Evolutionary conservation across 1,284 basidiomycete species (phyloP), one percentile per base, ranked within the genome.

Genomic region (Trametes versicolor): DNA sequence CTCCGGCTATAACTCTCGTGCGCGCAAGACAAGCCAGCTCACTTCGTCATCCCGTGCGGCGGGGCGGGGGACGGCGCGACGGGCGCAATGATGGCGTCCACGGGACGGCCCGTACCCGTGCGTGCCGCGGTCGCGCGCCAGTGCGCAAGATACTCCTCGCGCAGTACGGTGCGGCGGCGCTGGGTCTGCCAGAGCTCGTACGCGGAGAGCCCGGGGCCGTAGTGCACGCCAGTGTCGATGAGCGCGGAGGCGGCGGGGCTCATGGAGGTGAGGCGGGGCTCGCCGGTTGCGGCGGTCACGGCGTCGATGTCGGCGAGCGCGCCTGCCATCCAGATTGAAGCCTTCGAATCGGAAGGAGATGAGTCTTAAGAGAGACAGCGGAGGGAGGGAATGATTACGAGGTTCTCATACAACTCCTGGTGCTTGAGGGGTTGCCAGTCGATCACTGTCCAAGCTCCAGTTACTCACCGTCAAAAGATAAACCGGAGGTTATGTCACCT

Each of bases 31-130:
- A 15, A 51, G 55, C 8, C 8, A 29, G 5, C 82, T 65, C 49
- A 87, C 86, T 65, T 79, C 59, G 81, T 81, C 58, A 76, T 74
- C 13, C 87, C 87, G 70, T 89, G 89, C 23, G 85, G 87, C 6
- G 80, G 71, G 15, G 86, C 85, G 3, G 81, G 75, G 67, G 77
- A 84, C 2, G 87, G 79, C 15, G 84, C 85, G 0, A 81, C 81
- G 23, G 88, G 88, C 8, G 79, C 75, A 39, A 92, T 85, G 55
- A 92, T 82, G 0, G 87, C 87, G 66, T 92, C 89, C 27, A 90
- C 79, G 1, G 88, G 87, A 8, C 90, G 78, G 0, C 87, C 87
- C 0, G 88, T 90, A 1, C 83, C 83, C 0, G 88, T 90, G 10
- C 69, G 58, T 1, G 60, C 66, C 15, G 68, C 71, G 0, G 86